Percentiles rank a stretch among this genome's conserved stretches.
These are phyloP conservation scores for Nymphaea colorata DNA, from an alignment of 164 flowering plant species.

Conservation along the genomic window DNA sequence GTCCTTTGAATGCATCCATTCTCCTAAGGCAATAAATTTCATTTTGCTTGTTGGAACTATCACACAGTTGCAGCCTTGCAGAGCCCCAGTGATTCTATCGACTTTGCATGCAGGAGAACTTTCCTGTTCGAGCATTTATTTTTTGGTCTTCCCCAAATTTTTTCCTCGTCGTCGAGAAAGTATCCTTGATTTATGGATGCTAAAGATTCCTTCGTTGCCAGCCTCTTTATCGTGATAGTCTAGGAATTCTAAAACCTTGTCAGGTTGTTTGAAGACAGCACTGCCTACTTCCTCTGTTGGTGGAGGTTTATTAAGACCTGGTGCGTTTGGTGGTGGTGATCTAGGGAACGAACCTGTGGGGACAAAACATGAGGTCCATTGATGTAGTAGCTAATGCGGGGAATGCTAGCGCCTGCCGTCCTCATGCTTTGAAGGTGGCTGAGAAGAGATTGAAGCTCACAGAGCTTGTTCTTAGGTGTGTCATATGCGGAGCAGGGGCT, in stretches of 20 bases:
- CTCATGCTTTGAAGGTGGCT: constrained; percentile 37
- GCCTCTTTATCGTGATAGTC: not conserved
- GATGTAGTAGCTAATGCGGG: constrained; percentile 81
- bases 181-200: not conserved
- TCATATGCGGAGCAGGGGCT: constrained; percentile 57
- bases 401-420: constrained; percentile 45
- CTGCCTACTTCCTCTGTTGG: not conserved
- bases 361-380: constrained; percentile 38
- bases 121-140: too few species aligned
- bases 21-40: too few species aligned
- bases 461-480: constrained; percentile 64
- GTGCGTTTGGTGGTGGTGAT: not conserved
- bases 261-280: not conserved
- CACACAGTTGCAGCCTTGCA: too few species aligned
- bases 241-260: not conserved
- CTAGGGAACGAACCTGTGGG: not conserved
- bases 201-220: not conserved
- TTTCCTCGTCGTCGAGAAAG: too few species aligned
- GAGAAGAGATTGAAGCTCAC: constrained; percentile 63
- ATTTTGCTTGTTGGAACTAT: too few species aligned
- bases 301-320: not conserved
- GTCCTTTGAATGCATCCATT: too few species aligned
- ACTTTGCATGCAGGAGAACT: too few species aligned
- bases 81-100: too few species aligned
- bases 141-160: too few species aligned